Conservation (phyloP, 805 yeast genomes). For the Yamadazyma scolyti region DNA sequence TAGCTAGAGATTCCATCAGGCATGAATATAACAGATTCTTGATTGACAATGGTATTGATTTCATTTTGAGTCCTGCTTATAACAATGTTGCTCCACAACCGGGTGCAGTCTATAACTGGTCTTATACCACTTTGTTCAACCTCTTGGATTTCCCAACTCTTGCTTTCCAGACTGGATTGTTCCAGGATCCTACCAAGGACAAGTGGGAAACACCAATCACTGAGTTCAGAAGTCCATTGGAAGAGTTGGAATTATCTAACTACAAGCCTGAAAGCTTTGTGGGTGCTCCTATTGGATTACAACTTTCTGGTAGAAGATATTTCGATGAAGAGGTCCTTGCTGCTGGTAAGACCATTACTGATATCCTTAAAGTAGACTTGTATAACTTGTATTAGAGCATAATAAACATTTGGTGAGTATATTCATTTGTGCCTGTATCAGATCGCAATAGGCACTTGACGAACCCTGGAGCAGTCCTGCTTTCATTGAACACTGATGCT, state of each 20-base stretch:
- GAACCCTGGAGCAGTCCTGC: too few species aligned
- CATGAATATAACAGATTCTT: conserved; percentile 54
- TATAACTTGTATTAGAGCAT: conserved; percentile 11
- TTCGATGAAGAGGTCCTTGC: conserved; percentile 56
- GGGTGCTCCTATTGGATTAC: conserved; percentile 56
- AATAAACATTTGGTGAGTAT: too few species aligned
- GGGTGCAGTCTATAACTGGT: conserved; percentile 67
- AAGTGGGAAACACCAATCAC: conserved; percentile 35
- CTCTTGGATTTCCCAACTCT: conserved; percentile 68
- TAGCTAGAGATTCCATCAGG: conserved; percentile 55
- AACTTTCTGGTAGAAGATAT: conserved; percentile 52
- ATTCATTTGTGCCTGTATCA: too few species aligned
- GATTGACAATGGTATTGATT: conserved; percentile 55
- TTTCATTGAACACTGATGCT: too few species aligned
- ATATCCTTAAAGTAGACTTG: conserved; percentile 27
- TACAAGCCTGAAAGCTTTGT: conserved; percentile 45
- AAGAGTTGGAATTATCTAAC: conserved; percentile 44
- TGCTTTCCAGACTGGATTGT: conserved; percentile 58
- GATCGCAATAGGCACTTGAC: too few species aligned
- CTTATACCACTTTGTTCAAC: conserved; percentile 74
- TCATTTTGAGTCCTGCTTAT: conserved; percentile 64
- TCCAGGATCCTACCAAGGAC: conserved; percentile 55
- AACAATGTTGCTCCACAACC: conserved; percentile 71
- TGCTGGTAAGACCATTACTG: conserved; percentile 38
- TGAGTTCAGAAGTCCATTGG: conserved; percentile 43